A percentile compares a stretch with the other conserved stretches of the same genome.
phyloP scores from a whole-genome alignment of 2,329 filamentous ascomycete genomes.

The Reticulascus tulasneorum region DNA sequence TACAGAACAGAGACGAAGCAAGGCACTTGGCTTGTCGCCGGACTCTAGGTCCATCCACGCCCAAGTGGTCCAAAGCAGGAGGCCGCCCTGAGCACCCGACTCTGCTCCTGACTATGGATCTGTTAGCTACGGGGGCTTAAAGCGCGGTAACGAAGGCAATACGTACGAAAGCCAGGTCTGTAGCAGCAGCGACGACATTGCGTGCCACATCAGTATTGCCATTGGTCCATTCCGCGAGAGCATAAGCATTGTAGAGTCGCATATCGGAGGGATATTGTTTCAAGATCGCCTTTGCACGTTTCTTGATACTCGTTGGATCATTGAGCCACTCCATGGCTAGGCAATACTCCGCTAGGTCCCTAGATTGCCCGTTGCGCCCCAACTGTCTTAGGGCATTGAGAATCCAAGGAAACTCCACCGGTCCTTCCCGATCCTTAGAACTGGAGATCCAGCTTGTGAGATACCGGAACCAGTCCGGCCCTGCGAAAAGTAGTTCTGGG shows the following conservation, averaged over 20 bases:
- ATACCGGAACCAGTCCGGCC: conserved; percentile 40
- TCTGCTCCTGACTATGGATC: no score
- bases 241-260: conserved; percentile 74
- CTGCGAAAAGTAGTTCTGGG: conserved; percentile 51
- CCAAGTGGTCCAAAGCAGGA: conserved; percentile 57
- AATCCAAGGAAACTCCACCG: conserved; percentile 42
- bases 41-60: conserved; percentile 61
- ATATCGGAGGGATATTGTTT: conserved; percentile 62
- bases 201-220: conserved; percentile 55
- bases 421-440: conserved; percentile 19
- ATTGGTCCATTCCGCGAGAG: conserved; percentile 61
- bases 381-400: conserved; percentile 55
- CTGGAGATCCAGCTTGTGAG: conserved; percentile 23
- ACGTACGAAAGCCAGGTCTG: conserved; percentile 34
- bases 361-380: conserved; percentile 37
- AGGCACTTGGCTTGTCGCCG: conserved; percentile 28
- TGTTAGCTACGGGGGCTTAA: no score
- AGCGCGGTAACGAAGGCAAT: no score
- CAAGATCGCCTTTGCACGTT: conserved; percentile 69
- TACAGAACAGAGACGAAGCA: conserved; percentile 35
- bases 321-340: conserved; percentile 62
- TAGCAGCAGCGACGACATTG: conserved; percentile 64
- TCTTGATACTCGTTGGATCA: conserved; percentile 55
- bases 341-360: conserved; percentile 62
- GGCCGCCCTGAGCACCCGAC: conserved; percentile 14